Conservation (phyloP, 306 rosid genomes). For the Echinosophora koreensis region DNA sequence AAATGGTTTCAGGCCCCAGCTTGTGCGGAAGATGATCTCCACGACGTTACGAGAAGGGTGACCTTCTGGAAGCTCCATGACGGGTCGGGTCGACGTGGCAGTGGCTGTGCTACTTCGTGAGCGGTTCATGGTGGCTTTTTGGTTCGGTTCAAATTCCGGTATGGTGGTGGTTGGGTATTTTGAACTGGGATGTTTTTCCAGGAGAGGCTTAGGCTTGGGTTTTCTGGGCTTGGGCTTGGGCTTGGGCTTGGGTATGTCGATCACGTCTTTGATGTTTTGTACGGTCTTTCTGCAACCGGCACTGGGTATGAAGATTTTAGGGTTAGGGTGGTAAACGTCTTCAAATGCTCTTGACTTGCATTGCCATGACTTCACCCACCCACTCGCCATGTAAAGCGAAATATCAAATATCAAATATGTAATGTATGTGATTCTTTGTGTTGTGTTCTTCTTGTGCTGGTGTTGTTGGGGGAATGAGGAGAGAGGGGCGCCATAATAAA, state of each 20-base stretch:
- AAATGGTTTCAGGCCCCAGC: conserved; percentile 79
- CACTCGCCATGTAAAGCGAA: conserved; percentile 66
- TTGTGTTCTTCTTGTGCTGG: background rate
- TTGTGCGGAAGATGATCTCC: conserved; percentile 85
- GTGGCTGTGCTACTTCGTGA: conserved; percentile 40
- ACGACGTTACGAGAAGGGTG: conserved; percentile 92
- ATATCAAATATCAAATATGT: background rate
- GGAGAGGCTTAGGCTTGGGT: conserved; percentile 46
- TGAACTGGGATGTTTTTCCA: conserved; percentile 48
- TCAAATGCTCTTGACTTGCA: conserved; percentile 92
- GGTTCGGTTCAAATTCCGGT: conserved; percentile 51
- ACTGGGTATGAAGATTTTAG: conserved; percentile 55
- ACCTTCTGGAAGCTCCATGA: conserved; percentile 75
- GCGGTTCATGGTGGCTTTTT: conserved; percentile 10
- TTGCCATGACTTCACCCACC: conserved; percentile 85
- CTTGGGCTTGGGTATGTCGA: conserved; percentile 55
- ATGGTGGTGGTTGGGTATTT: conserved; percentile 46
- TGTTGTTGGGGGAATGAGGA: background rate
- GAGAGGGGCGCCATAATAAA: conserved; percentile 55
- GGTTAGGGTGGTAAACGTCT: conserved; percentile 75
- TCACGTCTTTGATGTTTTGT: conserved; percentile 70
- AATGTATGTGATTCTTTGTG: background rate
- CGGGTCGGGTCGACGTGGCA: conserved; percentile 36
- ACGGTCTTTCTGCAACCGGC: conserved; percentile 69
- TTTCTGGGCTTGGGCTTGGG: conserved; percentile 47